phyloP scores from a whole-genome alignment of 2,329 filamentous ascomycete genomes.

The Coniochaeta sp. region DNA sequence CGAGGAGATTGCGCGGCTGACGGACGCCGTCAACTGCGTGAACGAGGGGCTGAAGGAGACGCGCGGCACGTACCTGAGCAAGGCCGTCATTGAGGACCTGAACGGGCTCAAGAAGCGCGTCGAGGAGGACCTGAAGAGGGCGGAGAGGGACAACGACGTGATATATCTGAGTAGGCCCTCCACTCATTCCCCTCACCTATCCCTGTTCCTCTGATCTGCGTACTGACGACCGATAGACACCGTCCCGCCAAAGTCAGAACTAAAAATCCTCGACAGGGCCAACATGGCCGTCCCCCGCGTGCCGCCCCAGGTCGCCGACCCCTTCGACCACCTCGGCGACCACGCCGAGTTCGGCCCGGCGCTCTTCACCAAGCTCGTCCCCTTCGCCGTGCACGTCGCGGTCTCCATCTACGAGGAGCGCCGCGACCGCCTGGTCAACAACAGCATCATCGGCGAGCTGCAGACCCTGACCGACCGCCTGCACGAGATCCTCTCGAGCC shows the following conservation, averaged over 20 bases:
- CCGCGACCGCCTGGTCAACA: slow-evolving; percentile 82
- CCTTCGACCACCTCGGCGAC: slow-evolving; percentile 73
- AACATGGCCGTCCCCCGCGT: slow-evolving; percentile 78
- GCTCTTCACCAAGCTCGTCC: slow-evolving; percentile 84
- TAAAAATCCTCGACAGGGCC: slow-evolving; percentile 78
- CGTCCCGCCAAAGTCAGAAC: slow-evolving; percentile 81
- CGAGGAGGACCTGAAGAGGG: slow-evolving; percentile 80
- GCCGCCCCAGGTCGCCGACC: slow-evolving; percentile 75
- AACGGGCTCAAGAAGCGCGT: slow-evolving; percentile 76
- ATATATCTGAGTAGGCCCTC: slow-evolving; percentile 82
- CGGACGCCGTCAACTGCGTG: slow-evolving; percentile 75
- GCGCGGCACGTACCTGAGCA: slow-evolving; percentile 66
- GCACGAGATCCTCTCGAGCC: slow-evolving; percentile 69
- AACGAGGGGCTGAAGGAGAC: slow-evolving; percentile 82
- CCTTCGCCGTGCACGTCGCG: slow-evolving; percentile 91
- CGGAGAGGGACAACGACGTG: slow-evolving; percentile 93
- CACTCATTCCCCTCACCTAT: slow-evolving; percentile 4
- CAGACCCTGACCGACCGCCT: slow-evolving; percentile 74
- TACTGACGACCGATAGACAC: slow-evolving; percentile 43
- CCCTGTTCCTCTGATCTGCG: not conserved
- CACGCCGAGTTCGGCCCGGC: slow-evolving; percentile 74
- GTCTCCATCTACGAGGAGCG: slow-evolving; percentile 93
- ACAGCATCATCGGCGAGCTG: slow-evolving; percentile 76
- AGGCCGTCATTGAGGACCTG: slow-evolving; percentile 73
- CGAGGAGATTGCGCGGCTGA: slow-evolving; percentile 83